phyloP scores from a whole-genome alignment of 2,329 filamentous ascomycete genomes.

The Sordariomycetes sp. region DNA sequence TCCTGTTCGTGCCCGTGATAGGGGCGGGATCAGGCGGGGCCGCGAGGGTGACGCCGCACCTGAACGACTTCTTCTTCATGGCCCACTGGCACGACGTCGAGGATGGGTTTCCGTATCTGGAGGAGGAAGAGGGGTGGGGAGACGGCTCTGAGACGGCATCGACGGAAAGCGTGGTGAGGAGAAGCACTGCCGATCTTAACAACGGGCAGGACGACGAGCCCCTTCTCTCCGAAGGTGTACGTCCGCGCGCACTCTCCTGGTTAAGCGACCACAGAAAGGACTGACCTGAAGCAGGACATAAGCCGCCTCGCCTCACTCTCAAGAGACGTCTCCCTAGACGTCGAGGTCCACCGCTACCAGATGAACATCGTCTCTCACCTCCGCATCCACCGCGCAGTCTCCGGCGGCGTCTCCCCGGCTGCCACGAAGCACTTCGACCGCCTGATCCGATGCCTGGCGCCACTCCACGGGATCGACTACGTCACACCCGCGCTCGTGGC shows the following conservation, averaged over 20 bases:
- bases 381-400: slow-evolving; percentile 76
- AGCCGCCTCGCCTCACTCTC: slow-evolving; percentile 47
- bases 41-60: slow-evolving; percentile 40
- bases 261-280: background rate
- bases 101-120: slow-evolving; percentile 65
- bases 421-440: slow-evolving; percentile 69
- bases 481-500: slow-evolving; percentile 75
- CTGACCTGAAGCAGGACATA: slow-evolving; percentile 33
- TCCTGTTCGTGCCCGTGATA: slow-evolving; percentile 71
- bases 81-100: slow-evolving; percentile 71
- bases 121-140: slow-evolving; percentile 41
- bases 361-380: slow-evolving; percentile 83
- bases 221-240: slow-evolving; percentile 32
- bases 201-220: slow-evolving; percentile 14
- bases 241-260: slow-evolving; percentile 6
- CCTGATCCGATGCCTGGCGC: slow-evolving; percentile 63
- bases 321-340: slow-evolving; percentile 50
- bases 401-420: slow-evolving; percentile 62
- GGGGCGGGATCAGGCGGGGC: slow-evolving; percentile 29
- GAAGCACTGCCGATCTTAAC: slow-evolving; percentile 10
- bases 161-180: slow-evolving; percentile 34
- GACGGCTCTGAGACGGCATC: slow-evolving; percentile 23
- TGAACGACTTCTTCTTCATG: slow-evolving; percentile 79
- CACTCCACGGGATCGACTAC: slow-evolving; percentile 70
- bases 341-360: slow-evolving; percentile 74